Evolutionary conservation across 2,329 filamentous ascomycete genomes (phyloP).

Genomic region (Drechslerella coelobrocha): DNA sequence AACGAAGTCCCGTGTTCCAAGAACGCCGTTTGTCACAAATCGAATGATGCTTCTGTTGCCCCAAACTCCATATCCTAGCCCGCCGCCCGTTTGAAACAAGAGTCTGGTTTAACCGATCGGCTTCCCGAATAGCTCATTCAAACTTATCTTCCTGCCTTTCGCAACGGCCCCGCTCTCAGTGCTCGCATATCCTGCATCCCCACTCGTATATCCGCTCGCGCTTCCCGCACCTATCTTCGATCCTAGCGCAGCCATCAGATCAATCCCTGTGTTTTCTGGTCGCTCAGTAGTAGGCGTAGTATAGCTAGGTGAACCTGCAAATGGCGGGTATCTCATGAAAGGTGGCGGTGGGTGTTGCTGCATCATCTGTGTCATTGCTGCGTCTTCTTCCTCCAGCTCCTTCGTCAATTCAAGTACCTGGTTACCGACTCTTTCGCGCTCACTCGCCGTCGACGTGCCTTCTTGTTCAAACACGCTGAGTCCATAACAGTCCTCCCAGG

Average conservation of each 20-base stretch:
- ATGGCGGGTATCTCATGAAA: not conserved
- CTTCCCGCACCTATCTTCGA: conserved; percentile 34
- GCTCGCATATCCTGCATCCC: conserved; percentile 40
- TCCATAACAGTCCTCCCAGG: conserved; percentile 43
- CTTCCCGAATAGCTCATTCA: conserved; percentile 41
- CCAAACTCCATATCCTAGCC: not conserved
- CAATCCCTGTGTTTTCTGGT: conserved; percentile 22
- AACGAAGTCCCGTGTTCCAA: too few relatives aligned
- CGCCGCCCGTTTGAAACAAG: too few relatives aligned
- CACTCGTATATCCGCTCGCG: conserved; percentile 38
- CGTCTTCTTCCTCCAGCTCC: conserved; percentile 26
- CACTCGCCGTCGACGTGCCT: conserved; percentile 38
- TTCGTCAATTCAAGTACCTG: conserved; percentile 35
- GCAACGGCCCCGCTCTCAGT: conserved; percentile 15
- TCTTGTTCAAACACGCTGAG: conserved; percentile 42
- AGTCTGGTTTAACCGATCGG: conserved; percentile 20
- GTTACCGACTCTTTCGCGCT: conserved; percentile 25
- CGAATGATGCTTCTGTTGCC: not conserved
- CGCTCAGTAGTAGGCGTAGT: conserved; percentile 24
- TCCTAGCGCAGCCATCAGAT: conserved; percentile 47
- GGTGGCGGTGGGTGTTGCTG: conserved; percentile 13
- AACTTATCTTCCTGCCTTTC: conserved; percentile 36
- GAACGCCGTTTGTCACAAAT: too few relatives aligned
- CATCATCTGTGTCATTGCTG: conserved; percentile 18
- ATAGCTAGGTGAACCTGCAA: conserved; percentile 18